These are phyloP conservation scores for Takashimella koratensis DNA, from an alignment of 1,284 basidiomycete genomes.

Conservation along the genomic window DNA sequence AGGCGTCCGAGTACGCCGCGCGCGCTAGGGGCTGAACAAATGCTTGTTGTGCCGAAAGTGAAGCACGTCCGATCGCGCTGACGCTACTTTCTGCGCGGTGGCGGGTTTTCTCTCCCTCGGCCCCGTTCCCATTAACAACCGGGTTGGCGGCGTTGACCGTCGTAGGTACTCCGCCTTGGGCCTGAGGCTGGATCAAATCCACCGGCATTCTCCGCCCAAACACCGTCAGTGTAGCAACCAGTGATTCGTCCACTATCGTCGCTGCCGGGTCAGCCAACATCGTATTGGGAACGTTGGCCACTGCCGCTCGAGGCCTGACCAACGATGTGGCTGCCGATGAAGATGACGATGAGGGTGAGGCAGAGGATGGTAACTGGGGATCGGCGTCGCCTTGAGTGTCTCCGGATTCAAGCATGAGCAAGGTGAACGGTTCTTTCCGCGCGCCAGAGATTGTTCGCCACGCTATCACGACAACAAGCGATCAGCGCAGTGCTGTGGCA, in stretches of 20 bases:
- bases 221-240: constrained; percentile 6
- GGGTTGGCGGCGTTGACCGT: neutral
- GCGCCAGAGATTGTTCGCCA: constrained; percentile 16
- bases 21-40: neutral
- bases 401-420: constrained; percentile 18
- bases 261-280: constrained; percentile 27
- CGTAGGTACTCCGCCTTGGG: neutral
- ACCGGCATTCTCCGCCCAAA: neutral
- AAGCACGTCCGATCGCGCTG: neutral
- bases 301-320: constrained; percentile 11
- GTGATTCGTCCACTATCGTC: constrained; percentile 32
- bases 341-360: no score
- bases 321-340: neutral
- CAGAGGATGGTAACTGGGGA: no score
- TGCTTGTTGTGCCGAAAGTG: neutral
- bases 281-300: constrained; percentile 22
- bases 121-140: no score
- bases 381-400: neutral
- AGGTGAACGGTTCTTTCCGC: constrained; percentile 10
- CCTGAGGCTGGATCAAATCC: neutral
- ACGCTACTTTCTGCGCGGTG: neutral
- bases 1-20: neutral
- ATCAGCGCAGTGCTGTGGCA: no score
- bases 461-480: no score
- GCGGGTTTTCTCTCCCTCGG: neutral